Evolutionary conservation across 2,329 filamentous ascomycete genomes (phyloP).

Genomic region (Emmonsiellopsis sp.): DNA sequence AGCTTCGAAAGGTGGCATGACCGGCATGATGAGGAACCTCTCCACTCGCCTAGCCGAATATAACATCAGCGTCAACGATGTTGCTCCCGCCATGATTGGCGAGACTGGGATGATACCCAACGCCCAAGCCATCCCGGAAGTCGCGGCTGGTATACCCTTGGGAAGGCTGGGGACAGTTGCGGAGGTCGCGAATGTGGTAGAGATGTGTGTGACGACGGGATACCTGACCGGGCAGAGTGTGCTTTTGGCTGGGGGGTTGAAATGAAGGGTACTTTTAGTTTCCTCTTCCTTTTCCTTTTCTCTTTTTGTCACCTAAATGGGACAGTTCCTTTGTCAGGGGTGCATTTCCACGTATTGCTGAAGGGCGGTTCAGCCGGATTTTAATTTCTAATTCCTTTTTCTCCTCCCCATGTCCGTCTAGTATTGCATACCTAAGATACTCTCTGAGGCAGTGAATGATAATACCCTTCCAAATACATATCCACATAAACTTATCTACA

Average conservation of each 20-base stretch:
- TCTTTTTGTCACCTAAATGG: neutral
- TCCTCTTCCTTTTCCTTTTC: neutral
- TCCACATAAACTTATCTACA: neutral
- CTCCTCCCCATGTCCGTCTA: too few species aligned
- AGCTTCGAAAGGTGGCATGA: constrained; percentile 54
- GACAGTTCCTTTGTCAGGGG: too few species aligned
- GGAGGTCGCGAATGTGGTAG: constrained; percentile 53
- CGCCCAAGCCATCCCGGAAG: constrained; percentile 48
- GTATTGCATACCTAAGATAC: too few species aligned
- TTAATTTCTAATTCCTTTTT: too few species aligned
- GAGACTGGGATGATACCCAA: constrained; percentile 55
- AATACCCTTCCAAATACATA: neutral
- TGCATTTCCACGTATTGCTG: too few species aligned
- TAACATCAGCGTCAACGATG: constrained; percentile 58
- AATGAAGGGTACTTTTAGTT: constrained; percentile 22
- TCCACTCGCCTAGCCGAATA: constrained; percentile 49
- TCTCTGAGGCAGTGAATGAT: neutral
- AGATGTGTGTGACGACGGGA: constrained; percentile 52
- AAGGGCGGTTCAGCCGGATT: too few species aligned
- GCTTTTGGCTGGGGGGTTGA: constrained; percentile 44
- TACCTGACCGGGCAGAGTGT: constrained; percentile 52
- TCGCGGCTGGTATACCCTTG: constrained; percentile 52
- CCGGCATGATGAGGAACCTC: constrained; percentile 58
- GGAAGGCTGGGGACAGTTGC: constrained; percentile 49
- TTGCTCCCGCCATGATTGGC: constrained; percentile 62